Evolutionary conservation across 116 monocot species (phyloP).

Genomic region (Iris pallida): DNA sequence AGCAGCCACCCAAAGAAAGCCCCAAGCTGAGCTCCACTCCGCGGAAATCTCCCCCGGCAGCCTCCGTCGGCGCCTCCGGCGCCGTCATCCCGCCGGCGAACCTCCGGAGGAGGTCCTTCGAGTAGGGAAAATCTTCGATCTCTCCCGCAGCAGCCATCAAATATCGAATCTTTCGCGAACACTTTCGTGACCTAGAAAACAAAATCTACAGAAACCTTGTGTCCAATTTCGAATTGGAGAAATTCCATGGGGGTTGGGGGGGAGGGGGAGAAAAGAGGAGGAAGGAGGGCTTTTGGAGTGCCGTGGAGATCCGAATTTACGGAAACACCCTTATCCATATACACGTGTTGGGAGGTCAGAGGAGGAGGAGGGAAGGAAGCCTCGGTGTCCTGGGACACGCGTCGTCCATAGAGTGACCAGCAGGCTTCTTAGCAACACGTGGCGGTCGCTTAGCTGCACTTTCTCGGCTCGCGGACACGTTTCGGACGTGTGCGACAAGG

Average conservation of each 20-base stretch:
- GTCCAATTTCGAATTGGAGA: neutral
- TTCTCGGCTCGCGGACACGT: too few relatives aligned
- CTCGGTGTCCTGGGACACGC: neutral
- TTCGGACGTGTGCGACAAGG: too few relatives aligned
- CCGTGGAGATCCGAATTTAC: neutral
- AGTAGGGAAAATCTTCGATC: slow-evolving; percentile 1
- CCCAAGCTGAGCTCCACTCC: slow-evolving; percentile 64
- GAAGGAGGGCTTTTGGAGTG: neutral
- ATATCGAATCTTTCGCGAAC: neutral
- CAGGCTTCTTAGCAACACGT: too few relatives aligned
- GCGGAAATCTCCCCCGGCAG: slow-evolving; percentile 9
- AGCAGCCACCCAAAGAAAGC: slow-evolving; percentile 56
- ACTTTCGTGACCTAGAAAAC: neutral
- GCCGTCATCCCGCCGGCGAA: slow-evolving; percentile 13
- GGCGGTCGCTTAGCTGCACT: too few relatives aligned
- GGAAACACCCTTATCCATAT: neutral
- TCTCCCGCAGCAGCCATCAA: slow-evolving; percentile 2
- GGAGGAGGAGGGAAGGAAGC: neutral
- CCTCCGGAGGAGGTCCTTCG: slow-evolving; percentile 38
- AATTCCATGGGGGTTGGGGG: too few relatives aligned
- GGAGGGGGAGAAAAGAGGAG: neutral
- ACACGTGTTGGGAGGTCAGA: slow-evolving; percentile 1
- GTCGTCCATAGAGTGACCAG: neutral
- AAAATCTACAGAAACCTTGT: neutral
- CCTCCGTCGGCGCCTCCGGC: slow-evolving; percentile 2